These are phyloP conservation scores for Vitis rotundifolia DNA, from an alignment of 164 flowering plant species.

Conservation along the genomic window DNA sequence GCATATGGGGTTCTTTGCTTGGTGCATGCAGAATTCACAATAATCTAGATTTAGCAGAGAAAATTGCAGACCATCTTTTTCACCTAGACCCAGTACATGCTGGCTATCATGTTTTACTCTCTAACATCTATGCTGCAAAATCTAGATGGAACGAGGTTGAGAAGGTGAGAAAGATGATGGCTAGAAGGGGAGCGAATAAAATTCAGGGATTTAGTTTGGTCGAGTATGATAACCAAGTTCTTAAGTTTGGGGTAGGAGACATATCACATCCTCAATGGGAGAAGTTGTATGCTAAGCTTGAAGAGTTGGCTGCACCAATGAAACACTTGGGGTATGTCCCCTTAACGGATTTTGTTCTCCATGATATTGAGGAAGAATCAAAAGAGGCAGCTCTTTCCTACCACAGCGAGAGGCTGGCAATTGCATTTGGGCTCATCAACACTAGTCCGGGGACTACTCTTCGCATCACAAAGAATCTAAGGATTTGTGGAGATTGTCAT, in stretches of 20 bases:
- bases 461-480: constrained; percentile 33
- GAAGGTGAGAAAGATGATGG: constrained; percentile 25
- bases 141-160: constrained; percentile 31
- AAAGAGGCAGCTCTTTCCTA: constrained; percentile 30
- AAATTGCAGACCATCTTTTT: constrained; percentile 22
- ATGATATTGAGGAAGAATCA: constrained; percentile 39
- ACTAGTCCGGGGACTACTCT: constrained; percentile 25
- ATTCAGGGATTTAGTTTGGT: constrained; percentile 30
- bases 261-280: constrained; percentile 28
- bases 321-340: constrained; percentile 32
- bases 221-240: constrained; percentile 22
- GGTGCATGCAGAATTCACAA: constrained; percentile 35
- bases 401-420: constrained; percentile 46
- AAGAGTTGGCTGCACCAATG: constrained; percentile 23
- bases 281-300: constrained; percentile 18
- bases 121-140: constrained; percentile 39
- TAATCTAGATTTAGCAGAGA: constrained; percentile 30
- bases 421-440: constrained; percentile 36
- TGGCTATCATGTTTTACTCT: constrained; percentile 34
- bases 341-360: constrained; percentile 31
- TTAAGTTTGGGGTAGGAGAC: constrained; percentile 30
- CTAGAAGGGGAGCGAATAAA: constrained; percentile 16
- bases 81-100: constrained; percentile 26
- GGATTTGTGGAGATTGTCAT: constrained; percentile 39
- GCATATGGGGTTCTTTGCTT: constrained; percentile 38